Evolutionary conservation across 352 stramenopile genomes (phyloP).

Genomic region (Pythium plurisporium): DNA sequence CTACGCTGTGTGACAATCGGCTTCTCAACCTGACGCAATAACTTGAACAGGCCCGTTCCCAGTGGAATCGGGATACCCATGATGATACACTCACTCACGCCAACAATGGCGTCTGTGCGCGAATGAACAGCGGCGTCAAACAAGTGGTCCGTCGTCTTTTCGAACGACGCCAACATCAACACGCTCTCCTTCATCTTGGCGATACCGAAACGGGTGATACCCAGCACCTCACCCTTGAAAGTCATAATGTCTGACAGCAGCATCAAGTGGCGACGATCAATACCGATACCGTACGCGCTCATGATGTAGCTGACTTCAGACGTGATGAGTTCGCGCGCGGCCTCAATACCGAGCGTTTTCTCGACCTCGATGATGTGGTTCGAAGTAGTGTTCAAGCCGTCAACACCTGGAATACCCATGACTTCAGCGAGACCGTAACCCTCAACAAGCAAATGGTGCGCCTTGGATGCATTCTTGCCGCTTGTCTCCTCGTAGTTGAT

Average conservation of each 20-base stretch:
- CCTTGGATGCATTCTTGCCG: conserved; percentile 46
- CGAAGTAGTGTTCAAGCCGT: conserved; percentile 93
- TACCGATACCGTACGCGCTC: conserved; percentile 97
- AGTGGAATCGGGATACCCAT: conserved; percentile 99
- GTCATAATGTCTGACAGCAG: conserved; percentile 99
- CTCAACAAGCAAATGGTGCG: conserved; percentile 98
- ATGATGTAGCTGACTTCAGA: conserved; percentile 99
- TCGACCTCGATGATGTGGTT: conserved; percentile 99
- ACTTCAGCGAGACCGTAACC: conserved; percentile 97
- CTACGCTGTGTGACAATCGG: conserved; percentile 57
- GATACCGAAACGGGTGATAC: conserved; percentile 97
- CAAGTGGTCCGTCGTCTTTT: conserved; percentile 99
- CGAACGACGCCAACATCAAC: conserved; percentile 98
- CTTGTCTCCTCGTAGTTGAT: conserved; percentile 96
- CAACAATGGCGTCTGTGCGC: conserved; percentile 93
- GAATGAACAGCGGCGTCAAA: conserved; percentile 98
- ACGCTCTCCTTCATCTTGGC: conserved; percentile 99
- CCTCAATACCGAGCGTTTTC: conserved; percentile 97
- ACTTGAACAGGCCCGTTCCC: conserved; percentile 98
- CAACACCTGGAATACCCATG: conserved; percentile 96
- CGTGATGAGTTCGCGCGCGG: conserved; percentile 94
- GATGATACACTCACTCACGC: conserved; percentile 99
- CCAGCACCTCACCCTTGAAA: conserved; percentile 93
- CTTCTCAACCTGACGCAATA: conserved; percentile 86
- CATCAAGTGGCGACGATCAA: conserved; percentile 98